A percentile compares a stretch with the other conserved stretches of the same genome.
These are phyloP conservation scores for Hypoxylon subgilvum DNA, from an alignment of 495 filamentous ascomycete genomes.

Conservation along the genomic window DNA sequence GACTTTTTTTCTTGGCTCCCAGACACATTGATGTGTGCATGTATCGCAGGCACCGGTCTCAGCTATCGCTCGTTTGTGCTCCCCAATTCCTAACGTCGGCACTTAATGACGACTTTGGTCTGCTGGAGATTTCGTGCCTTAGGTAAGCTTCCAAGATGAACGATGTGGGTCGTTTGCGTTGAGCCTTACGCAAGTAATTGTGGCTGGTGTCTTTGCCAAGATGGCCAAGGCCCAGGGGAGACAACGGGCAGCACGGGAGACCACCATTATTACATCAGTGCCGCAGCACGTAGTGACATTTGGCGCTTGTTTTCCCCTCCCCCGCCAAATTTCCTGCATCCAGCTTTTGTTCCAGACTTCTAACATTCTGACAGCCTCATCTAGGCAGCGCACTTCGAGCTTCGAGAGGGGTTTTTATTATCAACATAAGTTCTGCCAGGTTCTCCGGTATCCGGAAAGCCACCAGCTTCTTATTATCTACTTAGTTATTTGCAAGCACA, in stretches of 20 bases:
- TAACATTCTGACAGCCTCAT: constrained; percentile 29
- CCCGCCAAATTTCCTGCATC: constrained; percentile 35
- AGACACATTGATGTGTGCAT: too few relatives aligned
- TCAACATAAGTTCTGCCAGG: not conserved
- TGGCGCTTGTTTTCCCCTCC: constrained; percentile 36
- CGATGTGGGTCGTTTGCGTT: constrained; percentile 34
- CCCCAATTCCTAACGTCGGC: too few relatives aligned
- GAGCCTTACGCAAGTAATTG: constrained; percentile 46
- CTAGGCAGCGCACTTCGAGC: constrained; percentile 13
- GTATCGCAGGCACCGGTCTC: too few relatives aligned
- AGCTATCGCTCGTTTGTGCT: too few relatives aligned
- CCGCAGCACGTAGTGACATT: constrained; percentile 7
- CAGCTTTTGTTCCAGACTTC: constrained; percentile 16
- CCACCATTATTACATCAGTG: constrained; percentile 43
- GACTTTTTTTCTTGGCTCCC: too few relatives aligned
- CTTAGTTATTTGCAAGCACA: constrained; percentile 8
- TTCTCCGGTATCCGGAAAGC: too few relatives aligned
- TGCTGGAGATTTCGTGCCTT: too few relatives aligned
- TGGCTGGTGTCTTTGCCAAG: constrained; percentile 43
- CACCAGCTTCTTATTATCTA: too few relatives aligned
- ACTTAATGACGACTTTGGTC: too few relatives aligned
- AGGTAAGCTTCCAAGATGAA: too few relatives aligned
- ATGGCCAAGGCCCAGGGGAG: constrained; percentile 7
- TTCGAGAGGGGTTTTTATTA: constrained; percentile 6
- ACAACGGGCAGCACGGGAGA: not conserved